phyloP scores from a whole-genome alignment of 2,329 filamentous ascomycete genomes.

The Xylariaceae sp. region DNA sequence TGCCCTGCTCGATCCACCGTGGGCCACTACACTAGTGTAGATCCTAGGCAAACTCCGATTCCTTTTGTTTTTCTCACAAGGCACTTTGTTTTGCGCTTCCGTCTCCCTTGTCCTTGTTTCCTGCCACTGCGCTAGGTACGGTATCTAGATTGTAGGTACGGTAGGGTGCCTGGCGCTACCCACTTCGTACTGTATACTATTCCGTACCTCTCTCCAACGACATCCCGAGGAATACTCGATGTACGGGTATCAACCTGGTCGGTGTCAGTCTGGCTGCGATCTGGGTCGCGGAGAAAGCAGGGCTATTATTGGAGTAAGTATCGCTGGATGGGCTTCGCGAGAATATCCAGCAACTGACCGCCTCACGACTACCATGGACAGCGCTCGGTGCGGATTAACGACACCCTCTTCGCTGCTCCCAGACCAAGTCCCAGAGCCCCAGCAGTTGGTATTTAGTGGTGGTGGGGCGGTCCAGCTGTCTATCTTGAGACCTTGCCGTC shows the following conservation, averaged over 20 bases:
- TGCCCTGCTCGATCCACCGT: conserved; percentile 16
- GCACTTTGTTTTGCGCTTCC: conserved; percentile 16
- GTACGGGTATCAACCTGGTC: background rate
- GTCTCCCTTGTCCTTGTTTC: conserved; percentile 21
- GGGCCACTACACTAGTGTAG: conserved; percentile 10
- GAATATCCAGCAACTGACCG: no score
- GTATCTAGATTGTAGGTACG: background rate
- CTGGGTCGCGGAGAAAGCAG: no score
- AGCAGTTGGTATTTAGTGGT: background rate
- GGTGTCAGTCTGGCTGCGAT: no score
- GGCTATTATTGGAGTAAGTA: no score
- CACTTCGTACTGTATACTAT: background rate
- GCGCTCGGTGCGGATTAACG: no score
- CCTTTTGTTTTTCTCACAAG: background rate
- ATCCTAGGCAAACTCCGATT: conserved; percentile 12
- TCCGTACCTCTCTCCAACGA: background rate
- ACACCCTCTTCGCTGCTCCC: no score
- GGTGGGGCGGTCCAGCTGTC: background rate
- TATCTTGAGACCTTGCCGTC: background rate
- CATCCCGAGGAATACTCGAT: background rate
- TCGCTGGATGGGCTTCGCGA: no score
- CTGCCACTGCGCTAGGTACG: background rate
- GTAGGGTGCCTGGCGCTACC: background rate
- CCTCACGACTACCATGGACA: no score
- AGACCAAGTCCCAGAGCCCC: no score